Percentiles rank a stretch among this genome's conserved stretches.
Evolutionary conservation across 257 asterid genomes (phyloP).

Genomic region (Solanum ossicruentum): DNA sequence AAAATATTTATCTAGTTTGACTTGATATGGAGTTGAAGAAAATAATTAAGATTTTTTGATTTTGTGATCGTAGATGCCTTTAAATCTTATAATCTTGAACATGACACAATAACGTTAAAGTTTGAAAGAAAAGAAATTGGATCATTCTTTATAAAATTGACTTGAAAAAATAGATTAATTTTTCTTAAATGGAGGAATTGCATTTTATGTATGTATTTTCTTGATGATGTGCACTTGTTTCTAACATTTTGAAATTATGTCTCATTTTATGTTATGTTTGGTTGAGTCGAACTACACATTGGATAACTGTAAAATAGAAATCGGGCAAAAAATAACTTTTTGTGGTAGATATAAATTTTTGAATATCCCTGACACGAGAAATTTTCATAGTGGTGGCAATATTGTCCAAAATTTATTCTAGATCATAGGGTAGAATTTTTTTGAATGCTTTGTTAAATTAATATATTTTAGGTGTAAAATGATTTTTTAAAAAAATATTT

Average conservation of each 20-base stretch:
- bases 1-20: too few species aligned
- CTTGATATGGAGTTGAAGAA: too few species aligned
- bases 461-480: too few species aligned
- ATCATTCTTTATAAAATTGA: too few species aligned
- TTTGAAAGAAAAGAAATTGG: too few species aligned
- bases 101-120: too few species aligned
- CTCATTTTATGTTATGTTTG: background rate
- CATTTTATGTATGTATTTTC: background rate
- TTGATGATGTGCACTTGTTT: background rate
- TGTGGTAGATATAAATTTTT: background rate
- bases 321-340: background rate
- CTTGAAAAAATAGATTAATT: too few species aligned
- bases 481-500: too few species aligned
- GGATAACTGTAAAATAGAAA: background rate
- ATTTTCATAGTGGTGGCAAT: background rate
- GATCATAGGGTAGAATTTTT: background rate
- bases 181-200: too few species aligned
- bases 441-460: background rate
- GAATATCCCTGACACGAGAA: background rate
- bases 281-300: background rate
- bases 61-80: too few species aligned
- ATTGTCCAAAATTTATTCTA: background rate
- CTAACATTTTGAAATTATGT: background rate
- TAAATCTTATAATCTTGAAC: too few species aligned
- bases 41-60: too few species aligned